phyloP scores from a whole-genome alignment of 768 basidiomycete genomes.

The Kwoniella europaea region DNA sequence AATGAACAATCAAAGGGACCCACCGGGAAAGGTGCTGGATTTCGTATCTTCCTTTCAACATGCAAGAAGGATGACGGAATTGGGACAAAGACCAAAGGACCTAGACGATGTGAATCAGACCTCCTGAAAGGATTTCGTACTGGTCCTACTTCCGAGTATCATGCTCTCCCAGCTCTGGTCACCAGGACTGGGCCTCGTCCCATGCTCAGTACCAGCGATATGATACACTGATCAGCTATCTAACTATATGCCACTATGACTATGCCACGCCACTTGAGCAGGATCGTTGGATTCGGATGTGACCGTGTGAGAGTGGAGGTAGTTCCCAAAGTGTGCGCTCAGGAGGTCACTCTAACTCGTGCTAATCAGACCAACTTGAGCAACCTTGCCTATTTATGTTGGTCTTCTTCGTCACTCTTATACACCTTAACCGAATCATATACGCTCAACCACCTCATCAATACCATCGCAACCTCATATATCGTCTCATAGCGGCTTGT shows the following conservation, averaged over 20 bases:
- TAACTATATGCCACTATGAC: no score
- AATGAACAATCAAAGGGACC: conserved; percentile 5
- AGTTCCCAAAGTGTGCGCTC: background rate
- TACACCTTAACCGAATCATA: background rate
- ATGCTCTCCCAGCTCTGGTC: background rate
- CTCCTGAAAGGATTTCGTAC: background rate
- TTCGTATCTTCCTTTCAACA: background rate
- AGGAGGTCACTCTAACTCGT: no score
- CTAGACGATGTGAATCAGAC: background rate
- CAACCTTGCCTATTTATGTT: background rate
- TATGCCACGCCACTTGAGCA: conserved; percentile 6
- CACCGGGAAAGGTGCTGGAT: background rate
- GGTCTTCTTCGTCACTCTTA: background rate
- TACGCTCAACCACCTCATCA: background rate
- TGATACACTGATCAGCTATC: no score
- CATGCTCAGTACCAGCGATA: no score
- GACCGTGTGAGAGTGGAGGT: conserved; percentile 26
- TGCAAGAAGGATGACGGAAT: background rate
- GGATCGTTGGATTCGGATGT: background rate
- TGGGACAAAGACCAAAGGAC: conserved; percentile 5
- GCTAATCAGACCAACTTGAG: no score
- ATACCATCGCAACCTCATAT: background rate
- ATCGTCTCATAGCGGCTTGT: background rate
- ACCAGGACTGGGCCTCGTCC: background rate
- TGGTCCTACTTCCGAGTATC: background rate